Evolutionary conservation across 257 asterid species (phyloP).

Genomic region (Gentiana dahurica): DNA sequence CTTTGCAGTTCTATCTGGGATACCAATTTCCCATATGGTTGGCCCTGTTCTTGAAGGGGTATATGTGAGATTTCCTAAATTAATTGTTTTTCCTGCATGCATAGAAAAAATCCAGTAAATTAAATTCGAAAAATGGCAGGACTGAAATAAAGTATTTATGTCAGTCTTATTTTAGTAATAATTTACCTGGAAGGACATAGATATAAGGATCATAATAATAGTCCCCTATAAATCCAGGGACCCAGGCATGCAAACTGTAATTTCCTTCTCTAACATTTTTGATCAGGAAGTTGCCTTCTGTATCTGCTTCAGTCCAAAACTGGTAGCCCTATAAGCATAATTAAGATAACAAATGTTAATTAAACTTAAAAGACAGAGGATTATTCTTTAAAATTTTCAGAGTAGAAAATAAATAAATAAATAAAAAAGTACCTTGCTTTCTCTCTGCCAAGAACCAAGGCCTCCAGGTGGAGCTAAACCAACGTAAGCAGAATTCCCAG

Average conservation of each 20-base stretch:
- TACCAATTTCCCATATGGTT: conserved; percentile 81
- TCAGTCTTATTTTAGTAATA: no score
- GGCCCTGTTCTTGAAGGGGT: conserved; percentile 76
- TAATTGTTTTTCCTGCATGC: conserved; percentile 34
- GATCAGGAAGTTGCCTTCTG: conserved; percentile 45
- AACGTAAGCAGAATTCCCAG: conserved; percentile 48
- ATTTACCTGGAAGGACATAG: conserved; percentile 41
- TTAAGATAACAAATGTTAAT: no score
- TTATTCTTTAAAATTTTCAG: no score
- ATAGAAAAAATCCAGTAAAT: no score
- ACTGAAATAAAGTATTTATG: no score
- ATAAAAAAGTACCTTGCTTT: conserved; percentile 49
- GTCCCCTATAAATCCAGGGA: conserved; percentile 79
- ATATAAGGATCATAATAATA: conserved; percentile 31
- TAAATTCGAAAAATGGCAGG: no score
- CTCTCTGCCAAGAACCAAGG: conserved; percentile 85
- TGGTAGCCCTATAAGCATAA: conserved; percentile 54
- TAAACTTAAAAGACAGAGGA: no score
- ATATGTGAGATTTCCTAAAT: conserved; percentile 31
- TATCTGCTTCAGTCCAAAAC: conserved; percentile 59
- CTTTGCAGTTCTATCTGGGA: conserved; percentile 71
- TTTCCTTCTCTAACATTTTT: conserved; percentile 40
- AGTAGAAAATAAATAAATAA: not conserved
- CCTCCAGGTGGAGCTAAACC: conserved; percentile 77
- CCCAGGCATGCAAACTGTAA: conserved; percentile 69